A percentile compares a stretch with the other conserved stretches of the same genome.
phyloP scores from a whole-genome alignment of 805 yeast species.

The Saturnispora sekii region DNA sequence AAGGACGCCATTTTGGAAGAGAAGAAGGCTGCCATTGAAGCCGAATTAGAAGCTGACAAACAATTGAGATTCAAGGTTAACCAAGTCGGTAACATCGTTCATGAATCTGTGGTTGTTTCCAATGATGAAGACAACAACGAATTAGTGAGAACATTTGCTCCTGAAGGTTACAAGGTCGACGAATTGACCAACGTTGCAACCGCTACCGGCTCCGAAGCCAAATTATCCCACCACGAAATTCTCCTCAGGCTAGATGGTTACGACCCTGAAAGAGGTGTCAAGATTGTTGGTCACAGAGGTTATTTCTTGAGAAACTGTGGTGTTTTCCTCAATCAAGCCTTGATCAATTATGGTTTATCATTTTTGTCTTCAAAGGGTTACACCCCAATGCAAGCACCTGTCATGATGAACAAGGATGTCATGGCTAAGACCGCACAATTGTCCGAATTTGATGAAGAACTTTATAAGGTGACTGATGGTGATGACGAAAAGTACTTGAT shows the following conservation, averaged over 20 bases:
- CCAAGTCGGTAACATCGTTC: constrained; percentile 89
- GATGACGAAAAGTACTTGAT: constrained; percentile 95
- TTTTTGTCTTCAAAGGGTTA: constrained; percentile 70
- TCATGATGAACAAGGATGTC: constrained; percentile 98
- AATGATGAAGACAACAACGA: constrained; percentile 87
- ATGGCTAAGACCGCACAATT: constrained; percentile 99
- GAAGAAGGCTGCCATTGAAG: constrained; percentile 55
- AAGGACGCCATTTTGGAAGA: constrained; percentile 66
- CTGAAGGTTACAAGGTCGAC: constrained; percentile 45
- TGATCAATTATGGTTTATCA: constrained; percentile 89
- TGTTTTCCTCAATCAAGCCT: constrained; percentile 95
- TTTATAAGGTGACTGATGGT: constrained; percentile 94
- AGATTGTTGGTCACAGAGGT: constrained; percentile 97
- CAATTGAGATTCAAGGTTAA: constrained; percentile 72
- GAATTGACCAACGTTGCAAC: constrained; percentile 58
- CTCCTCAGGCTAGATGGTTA: constrained; percentile 91
- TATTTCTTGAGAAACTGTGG: constrained; percentile 92
- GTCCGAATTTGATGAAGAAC: constrained; percentile 95
- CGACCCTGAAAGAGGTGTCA: constrained; percentile 98
- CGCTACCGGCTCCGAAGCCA: constrained; percentile 68
- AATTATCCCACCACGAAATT: constrained; percentile 90
- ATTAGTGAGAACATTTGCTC: constrained; percentile 79
- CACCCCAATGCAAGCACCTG: constrained; percentile 94
- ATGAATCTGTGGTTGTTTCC: constrained; percentile 80
- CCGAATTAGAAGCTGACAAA: constrained; percentile 74